These are phyloP conservation scores for Hyaloperonospora brassicae DNA, from an alignment of 352 stramenopile species.

Conservation along the genomic window DNA sequence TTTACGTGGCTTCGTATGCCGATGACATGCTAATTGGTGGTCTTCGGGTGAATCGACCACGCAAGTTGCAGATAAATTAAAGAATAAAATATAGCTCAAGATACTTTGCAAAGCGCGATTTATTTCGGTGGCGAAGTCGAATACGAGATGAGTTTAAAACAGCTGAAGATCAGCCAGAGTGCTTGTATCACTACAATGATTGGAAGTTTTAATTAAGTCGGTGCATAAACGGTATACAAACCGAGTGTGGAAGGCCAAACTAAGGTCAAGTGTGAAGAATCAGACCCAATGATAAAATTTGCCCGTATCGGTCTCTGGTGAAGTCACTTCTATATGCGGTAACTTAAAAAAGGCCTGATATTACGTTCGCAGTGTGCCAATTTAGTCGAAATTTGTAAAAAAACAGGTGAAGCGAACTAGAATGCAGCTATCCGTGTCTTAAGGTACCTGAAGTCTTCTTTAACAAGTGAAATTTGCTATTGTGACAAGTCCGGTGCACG, in stretches of 20 bases:
- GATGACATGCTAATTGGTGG: too few species aligned
- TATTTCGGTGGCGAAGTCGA: not conserved
- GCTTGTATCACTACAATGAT: not conserved
- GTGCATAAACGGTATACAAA: not conserved
- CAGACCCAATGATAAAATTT: not conserved
- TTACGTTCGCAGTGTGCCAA: not conserved
- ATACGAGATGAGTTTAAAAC: not conserved
- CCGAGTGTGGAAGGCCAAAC: not conserved
- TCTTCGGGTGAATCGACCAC: too few species aligned
- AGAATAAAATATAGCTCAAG: not conserved
- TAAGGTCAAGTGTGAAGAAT: too few species aligned
- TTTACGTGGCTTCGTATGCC: not conserved
- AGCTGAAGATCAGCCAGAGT: not conserved
- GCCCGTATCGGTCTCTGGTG: not conserved
- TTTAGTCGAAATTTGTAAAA: not conserved
- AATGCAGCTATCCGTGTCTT: too few species aligned
- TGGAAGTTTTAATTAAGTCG: not conserved
- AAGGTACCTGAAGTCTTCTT: not conserved
- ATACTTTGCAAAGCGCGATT: not conserved
- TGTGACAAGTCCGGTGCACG: not conserved
- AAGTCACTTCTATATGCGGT: too few species aligned
- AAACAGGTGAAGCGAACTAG: not conserved
- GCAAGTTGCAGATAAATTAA: not conserved
- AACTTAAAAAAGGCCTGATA: not conserved
- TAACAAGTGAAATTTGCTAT: not conserved